Evolutionary conservation across 345 rosid species (phyloP).

Genomic region (Psidium guajava): DNA sequence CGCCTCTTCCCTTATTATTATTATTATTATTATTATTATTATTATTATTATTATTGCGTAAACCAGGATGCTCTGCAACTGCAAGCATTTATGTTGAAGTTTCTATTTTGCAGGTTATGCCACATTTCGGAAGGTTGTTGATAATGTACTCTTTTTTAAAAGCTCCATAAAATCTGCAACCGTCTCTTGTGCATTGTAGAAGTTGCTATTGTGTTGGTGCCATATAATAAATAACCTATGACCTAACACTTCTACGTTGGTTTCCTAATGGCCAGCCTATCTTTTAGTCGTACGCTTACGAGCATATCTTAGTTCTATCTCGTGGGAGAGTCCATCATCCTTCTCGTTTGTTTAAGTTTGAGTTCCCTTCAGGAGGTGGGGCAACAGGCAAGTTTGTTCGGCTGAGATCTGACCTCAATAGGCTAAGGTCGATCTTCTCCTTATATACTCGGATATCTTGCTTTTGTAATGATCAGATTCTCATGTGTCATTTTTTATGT

Average conservation of each 20-base stretch:
- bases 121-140: neutral
- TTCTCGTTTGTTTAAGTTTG: neutral
- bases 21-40: too few species aligned
- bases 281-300: neutral
- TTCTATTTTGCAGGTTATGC: neutral
- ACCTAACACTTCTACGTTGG: neutral
- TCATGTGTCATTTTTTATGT: too few species aligned
- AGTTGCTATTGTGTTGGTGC: neutral
- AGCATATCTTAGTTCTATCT: neutral
- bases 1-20: neutral
- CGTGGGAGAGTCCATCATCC: neutral
- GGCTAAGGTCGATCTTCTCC: neutral
- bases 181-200: neutral
- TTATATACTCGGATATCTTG: neutral
- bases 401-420: neutral
- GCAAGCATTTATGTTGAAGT: neutral
- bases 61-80: neutral
- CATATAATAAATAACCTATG: neutral
- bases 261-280: too few species aligned
- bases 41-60: neutral
- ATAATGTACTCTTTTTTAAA: neutral
- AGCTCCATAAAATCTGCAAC: neutral
- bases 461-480: neutral
- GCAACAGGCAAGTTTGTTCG: neutral
- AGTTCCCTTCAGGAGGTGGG: neutral